Conservation (phyloP, 116 monocot species). For the Trichopus zeylanicus region DNA sequence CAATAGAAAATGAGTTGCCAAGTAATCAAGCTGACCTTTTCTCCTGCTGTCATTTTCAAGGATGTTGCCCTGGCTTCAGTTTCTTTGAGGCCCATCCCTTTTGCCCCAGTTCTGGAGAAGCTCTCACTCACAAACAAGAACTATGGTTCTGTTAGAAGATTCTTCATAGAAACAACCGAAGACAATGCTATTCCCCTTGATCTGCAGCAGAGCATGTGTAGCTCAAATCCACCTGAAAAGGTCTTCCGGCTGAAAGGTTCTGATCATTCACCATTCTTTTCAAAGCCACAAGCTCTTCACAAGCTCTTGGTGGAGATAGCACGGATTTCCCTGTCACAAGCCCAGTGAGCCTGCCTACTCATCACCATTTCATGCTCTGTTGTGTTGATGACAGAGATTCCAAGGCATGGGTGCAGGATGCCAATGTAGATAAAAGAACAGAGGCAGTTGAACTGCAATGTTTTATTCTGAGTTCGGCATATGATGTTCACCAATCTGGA, state of each 20-base stretch:
- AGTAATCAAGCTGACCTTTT: background rate
- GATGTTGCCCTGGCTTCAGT: constrained; percentile 80
- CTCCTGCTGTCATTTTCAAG: constrained; percentile 19
- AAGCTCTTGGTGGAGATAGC: constrained; percentile 65
- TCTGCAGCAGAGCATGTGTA: constrained; percentile 62
- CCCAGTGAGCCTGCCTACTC: no score
- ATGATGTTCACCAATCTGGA: no score
- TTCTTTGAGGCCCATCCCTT: constrained; percentile 78
- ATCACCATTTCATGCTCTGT: no score
- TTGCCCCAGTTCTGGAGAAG: constrained; percentile 77
- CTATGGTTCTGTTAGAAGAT: constrained; percentile 68
- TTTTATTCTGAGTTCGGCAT: no score
- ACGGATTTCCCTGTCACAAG: constrained; percentile 29
- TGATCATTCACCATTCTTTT: constrained; percentile 93
- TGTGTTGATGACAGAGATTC: no score
- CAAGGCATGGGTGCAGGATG: no score
- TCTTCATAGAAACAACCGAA: constrained; percentile 65
- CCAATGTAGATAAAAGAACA: no score
- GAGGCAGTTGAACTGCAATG: no score
- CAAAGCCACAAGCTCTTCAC: constrained; percentile 89
- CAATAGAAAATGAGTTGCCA: no score
- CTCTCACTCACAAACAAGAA: constrained; percentile 49
- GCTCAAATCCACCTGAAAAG: constrained; percentile 46
- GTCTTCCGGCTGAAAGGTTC: constrained; percentile 69
- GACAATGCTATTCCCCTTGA: constrained; percentile 70